Evolutionary conservation across 352 stramenopile genomes (phyloP), one percentile per base, ranked within the genome.

Genomic region (Phytophthora sojae): DNA sequence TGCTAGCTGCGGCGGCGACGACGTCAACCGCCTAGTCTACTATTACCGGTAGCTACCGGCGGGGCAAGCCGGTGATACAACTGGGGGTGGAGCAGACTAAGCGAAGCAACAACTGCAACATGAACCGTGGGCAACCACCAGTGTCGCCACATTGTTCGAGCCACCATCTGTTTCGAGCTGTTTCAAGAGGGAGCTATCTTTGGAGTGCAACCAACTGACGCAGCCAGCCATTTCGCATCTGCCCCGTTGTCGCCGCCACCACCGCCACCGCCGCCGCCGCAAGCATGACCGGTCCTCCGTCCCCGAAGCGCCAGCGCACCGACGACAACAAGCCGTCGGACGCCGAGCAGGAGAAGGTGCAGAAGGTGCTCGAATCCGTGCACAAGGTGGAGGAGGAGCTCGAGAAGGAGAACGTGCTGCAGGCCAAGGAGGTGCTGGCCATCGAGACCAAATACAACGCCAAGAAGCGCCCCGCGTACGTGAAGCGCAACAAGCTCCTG

Each of bases 391-490:
- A 90, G 37, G 83, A 90, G 67, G 79, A 89, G 69, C 64, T 95
- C 29, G 85, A 95, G 57, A 75, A 81, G 61, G 70, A 88, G 50
- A 88, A 91, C 66, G 73, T 87, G 57, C 79, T 91, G 69, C 82
- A 85, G 69, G 77, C 79, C 51, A 71, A 77, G 54, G 85, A 95
- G 69, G 83, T 93, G 30, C 71, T 95, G 37, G 80, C 78, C 50
- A 80, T 95, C 51, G 88, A 95, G 73, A 85, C 71, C 80, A 92
- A 92, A 71, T 90, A 87, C 81, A 93, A 93, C 72, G 75, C 61
- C 44, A 75, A 73, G 61, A 93, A 93, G 80, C 81, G 79, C 47
- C 83, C 85, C 8, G 71, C 82, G 42, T 89, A 86, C 69, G 78
- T 81, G 57, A 92, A 93, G 78, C 88, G 88, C 64, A 65, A 69